phyloP scores from a whole-genome alignment of 805 yeast genomes.

The Pichia kluyveri region DNA sequence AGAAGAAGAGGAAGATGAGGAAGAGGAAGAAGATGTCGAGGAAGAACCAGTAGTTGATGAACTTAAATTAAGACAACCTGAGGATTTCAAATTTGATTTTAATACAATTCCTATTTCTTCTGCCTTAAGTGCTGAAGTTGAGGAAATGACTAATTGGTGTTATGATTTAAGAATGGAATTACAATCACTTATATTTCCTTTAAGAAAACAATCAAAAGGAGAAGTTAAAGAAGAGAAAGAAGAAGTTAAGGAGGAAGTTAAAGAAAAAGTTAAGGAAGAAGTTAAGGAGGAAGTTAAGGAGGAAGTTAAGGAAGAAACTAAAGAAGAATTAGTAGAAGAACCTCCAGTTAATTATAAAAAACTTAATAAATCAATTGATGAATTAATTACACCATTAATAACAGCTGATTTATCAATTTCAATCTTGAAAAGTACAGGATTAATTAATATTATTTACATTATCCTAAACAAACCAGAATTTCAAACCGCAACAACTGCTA shows the following conservation, averaged over 20 bases:
- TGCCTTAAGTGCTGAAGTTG: conserved; percentile 17
- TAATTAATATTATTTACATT: conserved; percentile 25
- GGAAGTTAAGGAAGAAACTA: not conserved
- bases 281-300: not conserved
- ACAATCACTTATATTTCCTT: conserved; percentile 18
- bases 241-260: conserved; percentile 4
- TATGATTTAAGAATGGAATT: conserved; percentile 17
- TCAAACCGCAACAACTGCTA: conserved; percentile 11
- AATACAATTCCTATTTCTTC: conserved; percentile 14
- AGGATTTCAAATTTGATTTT: conserved; percentile 17
- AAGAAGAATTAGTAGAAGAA: not conserved
- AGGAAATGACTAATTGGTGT: conserved; percentile 14
- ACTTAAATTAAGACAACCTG: conserved; percentile 15
- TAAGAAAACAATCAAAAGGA: conserved; percentile 1
- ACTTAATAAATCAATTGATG: conserved; percentile 14
- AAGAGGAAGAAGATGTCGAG: not conserved
- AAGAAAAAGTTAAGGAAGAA: not conserved
- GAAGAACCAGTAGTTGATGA: conserved; percentile 14
- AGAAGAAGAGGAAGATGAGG: conserved; percentile 2
- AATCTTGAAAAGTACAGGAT: conserved; percentile 22
- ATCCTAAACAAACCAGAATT: conserved; percentile 31
- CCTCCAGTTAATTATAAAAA: conserved; percentile 15
- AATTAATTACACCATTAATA: conserved; percentile 19
- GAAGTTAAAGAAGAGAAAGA: not conserved
- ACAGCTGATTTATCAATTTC: conserved; percentile 21